phyloP scores from a whole-genome alignment of 768 basidiomycete genomes.

The Pisolithus tinctorius region DNA sequence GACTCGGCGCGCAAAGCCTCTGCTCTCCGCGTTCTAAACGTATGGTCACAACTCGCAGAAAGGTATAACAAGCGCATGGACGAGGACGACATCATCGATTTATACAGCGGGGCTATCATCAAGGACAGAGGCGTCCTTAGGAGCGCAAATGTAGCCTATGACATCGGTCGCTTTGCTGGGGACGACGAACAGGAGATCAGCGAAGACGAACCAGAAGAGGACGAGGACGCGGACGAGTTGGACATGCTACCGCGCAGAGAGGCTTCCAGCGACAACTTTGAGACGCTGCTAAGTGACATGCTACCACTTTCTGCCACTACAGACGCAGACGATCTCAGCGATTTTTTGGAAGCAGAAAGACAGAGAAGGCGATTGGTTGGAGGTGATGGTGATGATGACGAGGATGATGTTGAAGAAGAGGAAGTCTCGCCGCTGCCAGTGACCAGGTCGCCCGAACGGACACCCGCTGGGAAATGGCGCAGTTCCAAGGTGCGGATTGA shows the following conservation, averaged over 20 bases:
- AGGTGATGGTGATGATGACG: conserved; percentile 6
- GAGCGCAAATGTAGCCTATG: conserved; percentile 30
- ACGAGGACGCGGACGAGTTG: conserved; percentile 53
- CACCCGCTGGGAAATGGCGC: too few species aligned
- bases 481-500: neutral
- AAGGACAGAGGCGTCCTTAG: conserved; percentile 67
- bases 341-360: conserved; percentile 62
- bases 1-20: conserved; percentile 49
- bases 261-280: conserved; percentile 18
- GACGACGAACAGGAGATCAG: conserved; percentile 34
- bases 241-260: conserved; percentile 40
- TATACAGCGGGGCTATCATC: conserved; percentile 52
- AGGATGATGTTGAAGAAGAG: neutral
- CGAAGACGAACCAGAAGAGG: conserved; percentile 44
- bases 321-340: conserved; percentile 56
- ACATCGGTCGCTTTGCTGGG: conserved; percentile 48
- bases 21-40: conserved; percentile 47
- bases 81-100: conserved; percentile 76
- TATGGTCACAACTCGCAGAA: conserved; percentile 64
- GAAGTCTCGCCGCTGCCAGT: too few species aligned
- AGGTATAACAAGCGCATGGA: conserved; percentile 61
- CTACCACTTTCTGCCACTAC: conserved; percentile 40
- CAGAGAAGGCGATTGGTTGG: conserved; percentile 36
- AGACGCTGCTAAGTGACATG: conserved; percentile 28
- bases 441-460: too few species aligned